Conservation (phyloP, 1,284 basidiomycete genomes). For the Ceratobasidium sp. region DNA sequence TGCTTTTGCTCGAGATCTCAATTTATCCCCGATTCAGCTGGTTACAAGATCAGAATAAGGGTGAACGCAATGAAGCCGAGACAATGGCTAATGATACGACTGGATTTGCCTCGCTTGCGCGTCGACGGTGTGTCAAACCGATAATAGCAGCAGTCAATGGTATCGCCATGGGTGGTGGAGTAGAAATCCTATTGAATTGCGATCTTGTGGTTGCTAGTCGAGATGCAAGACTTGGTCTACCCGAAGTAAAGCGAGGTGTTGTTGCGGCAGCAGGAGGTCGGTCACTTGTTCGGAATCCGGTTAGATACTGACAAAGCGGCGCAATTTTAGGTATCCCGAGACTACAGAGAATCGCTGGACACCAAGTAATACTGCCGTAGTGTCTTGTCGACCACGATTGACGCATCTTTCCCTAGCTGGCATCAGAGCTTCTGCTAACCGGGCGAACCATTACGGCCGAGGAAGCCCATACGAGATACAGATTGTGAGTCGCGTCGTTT, state of each 20-base stretch:
- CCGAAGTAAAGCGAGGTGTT: conserved; percentile 86
- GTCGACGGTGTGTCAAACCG: conserved; percentile 77
- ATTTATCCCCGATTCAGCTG: conserved; percentile 60
- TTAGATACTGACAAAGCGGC: neutral
- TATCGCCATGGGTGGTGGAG: conserved; percentile 82
- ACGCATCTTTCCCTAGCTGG: conserved; percentile 63
- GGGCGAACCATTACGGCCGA: conserved; percentile 75
- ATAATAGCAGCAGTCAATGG: conserved; percentile 88
- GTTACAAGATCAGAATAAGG: conserved; percentile 63
- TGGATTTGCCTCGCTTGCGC: conserved; percentile 83
- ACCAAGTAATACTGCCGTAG: conserved; percentile 65
- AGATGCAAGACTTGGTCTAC: conserved; percentile 79
- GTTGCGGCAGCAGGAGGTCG: conserved; percentile 79
- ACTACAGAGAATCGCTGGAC: conserved; percentile 70
- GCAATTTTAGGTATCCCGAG: conserved; percentile 64
- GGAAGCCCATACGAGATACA: conserved; percentile 76
- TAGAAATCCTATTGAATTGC: conserved; percentile 84
- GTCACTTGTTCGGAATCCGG: conserved; percentile 49
- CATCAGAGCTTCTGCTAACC: conserved; percentile 81
- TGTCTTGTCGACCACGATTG: conserved; percentile 11
- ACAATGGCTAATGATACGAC: conserved; percentile 56
- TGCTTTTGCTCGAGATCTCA: neutral
- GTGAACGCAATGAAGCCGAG: conserved; percentile 62
- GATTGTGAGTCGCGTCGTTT: conserved; percentile 69
- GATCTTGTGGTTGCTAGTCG: conserved; percentile 83